These are phyloP conservation scores for Melastoma malabathricum DNA, from an alignment of 345 rosid species.

Conservation along the genomic window DNA sequence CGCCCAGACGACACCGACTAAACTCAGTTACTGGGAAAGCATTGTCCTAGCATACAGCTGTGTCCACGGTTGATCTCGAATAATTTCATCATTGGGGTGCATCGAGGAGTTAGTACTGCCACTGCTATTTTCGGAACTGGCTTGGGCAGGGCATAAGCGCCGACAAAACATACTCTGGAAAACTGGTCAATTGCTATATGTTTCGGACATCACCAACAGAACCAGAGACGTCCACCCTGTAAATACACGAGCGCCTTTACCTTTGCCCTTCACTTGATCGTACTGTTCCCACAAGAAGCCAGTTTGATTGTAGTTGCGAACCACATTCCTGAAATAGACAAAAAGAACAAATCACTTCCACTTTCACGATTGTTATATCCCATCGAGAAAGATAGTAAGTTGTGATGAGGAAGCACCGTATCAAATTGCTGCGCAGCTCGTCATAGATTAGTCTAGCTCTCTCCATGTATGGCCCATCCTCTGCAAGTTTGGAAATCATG, in stretches of 20 bases:
- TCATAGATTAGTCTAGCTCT: conserved; percentile 47
- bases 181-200: conserved; percentile 13
- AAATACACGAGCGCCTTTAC: conserved; percentile 62
- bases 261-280: conserved; percentile 60
- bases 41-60: too few relatives aligned
- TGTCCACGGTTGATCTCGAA: too few relatives aligned
- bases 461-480: conserved; percentile 55
- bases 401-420: conserved; percentile 25
- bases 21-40: too few relatives aligned
- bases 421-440: conserved; percentile 56
- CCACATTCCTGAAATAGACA: conserved; percentile 50
- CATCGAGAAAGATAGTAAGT: not conserved
- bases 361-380: too few relatives aligned
- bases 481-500: conserved; percentile 22
- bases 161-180: too few relatives aligned
- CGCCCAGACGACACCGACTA: too few relatives aligned
- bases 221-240: conserved; percentile 84
- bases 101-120: too few relatives aligned
- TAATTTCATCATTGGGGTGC: too few relatives aligned
- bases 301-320: conserved; percentile 52
- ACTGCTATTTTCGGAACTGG: too few relatives aligned
- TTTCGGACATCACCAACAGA: conserved; percentile 65
- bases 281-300: conserved; percentile 93
- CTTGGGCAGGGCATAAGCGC: too few relatives aligned
- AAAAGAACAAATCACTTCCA: conserved; percentile 2